Evolutionary conservation across 345 rosid species (phyloP), one percentile per base, ranked within the genome.

Genomic region (Camelina neglecta): DNA sequence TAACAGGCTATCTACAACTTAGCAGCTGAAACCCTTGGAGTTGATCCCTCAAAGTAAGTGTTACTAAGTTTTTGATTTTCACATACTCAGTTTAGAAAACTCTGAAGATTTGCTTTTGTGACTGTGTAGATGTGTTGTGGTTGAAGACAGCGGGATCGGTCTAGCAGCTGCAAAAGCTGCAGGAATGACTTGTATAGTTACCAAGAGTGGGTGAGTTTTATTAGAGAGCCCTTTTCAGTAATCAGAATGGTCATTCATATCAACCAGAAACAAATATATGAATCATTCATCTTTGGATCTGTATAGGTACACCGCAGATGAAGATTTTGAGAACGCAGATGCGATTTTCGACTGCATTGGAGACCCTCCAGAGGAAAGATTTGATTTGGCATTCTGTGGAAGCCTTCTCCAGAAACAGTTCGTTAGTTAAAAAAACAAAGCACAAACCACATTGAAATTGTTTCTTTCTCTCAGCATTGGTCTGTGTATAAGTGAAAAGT

Each of bases 101-200:
- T 38, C 29, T 57, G 4, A 65, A 1, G 49, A 44, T 4, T 57
- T 69, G 35, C 9, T 5, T 64, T 12, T 69, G 53, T 66, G 7
- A 48, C 3, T 72, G 1, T 58, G 38, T 54, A 92, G 98, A 54
- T 94, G 97, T 77, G 97, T 90, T 62, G 96, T 93, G 80, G 82
- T 94, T 50, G 98, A 94, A 86, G 97, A 94, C 79, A 94, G 97
- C 11, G 89, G 86, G 39, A 94, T 90, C 7, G 98, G 96, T 51
- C 96, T 94, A 58, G 89, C 97, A 60, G 97, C 98, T 41, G 97
- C 98, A 67, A 92, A 92, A 86, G 88, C 97, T 60, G 97, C 98
- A 9, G 97, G 93, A 81, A 92, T 92, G 98, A 94, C 84, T 76
- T 90, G 98, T 80, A 87, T 90, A 33, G 90, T 92, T 69, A 92